A percentile compares a stretch with the other conserved stretches of the same genome.
These are phyloP conservation scores for Gracilaria gracilis DNA, from an alignment of 23 red algal genomes.

Conservation along the genomic window DNA sequence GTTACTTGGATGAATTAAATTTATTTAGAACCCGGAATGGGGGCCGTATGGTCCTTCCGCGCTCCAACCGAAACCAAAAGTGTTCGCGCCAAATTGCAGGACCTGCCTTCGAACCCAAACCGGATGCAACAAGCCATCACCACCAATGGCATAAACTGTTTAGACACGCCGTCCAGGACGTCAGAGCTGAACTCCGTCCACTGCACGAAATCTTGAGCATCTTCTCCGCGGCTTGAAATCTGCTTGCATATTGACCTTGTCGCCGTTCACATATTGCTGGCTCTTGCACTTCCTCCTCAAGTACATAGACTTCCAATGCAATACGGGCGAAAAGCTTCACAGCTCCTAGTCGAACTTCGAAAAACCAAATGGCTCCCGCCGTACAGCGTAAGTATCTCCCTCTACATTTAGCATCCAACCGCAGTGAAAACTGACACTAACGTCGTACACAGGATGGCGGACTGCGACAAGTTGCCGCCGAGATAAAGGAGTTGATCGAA, in stretches of 20 bases:
- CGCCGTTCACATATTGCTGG: too few relatives aligned
- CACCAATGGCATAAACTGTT: background rate
- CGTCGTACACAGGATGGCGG: conserved; percentile 31
- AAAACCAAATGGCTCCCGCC: conserved; percentile 75
- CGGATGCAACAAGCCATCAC: background rate
- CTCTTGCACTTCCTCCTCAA: background rate
- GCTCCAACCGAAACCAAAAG: background rate
- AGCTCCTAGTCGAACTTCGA: conserved; percentile 68
- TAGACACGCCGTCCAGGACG: too few relatives aligned
- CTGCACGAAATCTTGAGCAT: background rate
- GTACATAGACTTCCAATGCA: background rate
- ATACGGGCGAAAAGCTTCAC: conserved; percentile 17
- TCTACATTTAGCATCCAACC: background rate
- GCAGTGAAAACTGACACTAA: background rate
- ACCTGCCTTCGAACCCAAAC: background rate
- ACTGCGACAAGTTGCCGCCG: conserved; percentile 71
- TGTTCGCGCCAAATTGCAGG: background rate
- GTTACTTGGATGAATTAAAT: background rate
- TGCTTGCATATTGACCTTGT: background rate
- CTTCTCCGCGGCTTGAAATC: background rate
- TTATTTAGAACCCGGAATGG: too few relatives aligned
- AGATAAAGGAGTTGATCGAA: conserved; percentile 82
- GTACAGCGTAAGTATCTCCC: conserved; percentile 40
- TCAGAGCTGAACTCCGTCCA: background rate
- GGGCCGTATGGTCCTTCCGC: background rate